Conservation (phyloP, 345 rosid species). For the Nephelium lappaceum region DNA sequence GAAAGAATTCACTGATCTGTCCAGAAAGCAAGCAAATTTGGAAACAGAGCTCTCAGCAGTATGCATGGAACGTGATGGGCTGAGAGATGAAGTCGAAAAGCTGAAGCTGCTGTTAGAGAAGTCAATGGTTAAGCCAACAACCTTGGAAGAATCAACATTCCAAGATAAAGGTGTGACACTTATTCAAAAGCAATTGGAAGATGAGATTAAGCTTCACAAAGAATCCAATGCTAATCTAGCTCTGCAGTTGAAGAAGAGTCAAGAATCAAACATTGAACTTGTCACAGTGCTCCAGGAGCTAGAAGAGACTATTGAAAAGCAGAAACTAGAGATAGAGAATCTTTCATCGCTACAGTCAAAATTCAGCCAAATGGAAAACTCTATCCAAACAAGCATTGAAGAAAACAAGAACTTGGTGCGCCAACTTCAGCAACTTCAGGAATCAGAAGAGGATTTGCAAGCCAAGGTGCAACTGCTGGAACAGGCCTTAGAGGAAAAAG, state of each 20-base stretch:
- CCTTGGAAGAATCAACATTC: constrained; percentile 26
- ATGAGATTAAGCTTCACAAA: constrained; percentile 49
- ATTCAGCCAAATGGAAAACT: constrained; percentile 33
- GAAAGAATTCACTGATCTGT: constrained; percentile 48
- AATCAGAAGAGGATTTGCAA: constrained; percentile 43
- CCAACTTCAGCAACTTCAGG: constrained; percentile 35
- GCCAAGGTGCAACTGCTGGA: constrained; percentile 40
- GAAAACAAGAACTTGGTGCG: constrained; percentile 30
- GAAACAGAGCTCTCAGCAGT: constrained; percentile 50
- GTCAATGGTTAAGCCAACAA: constrained; percentile 24
- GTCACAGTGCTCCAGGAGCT: constrained; percentile 61
- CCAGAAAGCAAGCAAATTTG: constrained; percentile 38
- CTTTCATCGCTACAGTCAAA: constrained; percentile 29
- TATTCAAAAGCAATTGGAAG: constrained; percentile 46
- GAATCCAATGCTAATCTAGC: constrained; percentile 45
- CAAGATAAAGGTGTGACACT: constrained; percentile 19
- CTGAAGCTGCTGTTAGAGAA: constrained; percentile 37
- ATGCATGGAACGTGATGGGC: constrained; percentile 42
- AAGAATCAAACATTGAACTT: constrained; percentile 62
- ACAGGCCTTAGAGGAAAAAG: constrained; percentile 30
- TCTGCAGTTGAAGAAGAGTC: constrained; percentile 60
- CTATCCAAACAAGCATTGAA: constrained; percentile 24
- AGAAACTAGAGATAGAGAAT: constrained; percentile 46
- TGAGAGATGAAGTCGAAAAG: constrained; percentile 50
- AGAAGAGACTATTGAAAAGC: constrained; percentile 54